Evolutionary conservation across 495 filamentous ascomycete species (phyloP).

Genomic region (Penicillium parvum): DNA sequence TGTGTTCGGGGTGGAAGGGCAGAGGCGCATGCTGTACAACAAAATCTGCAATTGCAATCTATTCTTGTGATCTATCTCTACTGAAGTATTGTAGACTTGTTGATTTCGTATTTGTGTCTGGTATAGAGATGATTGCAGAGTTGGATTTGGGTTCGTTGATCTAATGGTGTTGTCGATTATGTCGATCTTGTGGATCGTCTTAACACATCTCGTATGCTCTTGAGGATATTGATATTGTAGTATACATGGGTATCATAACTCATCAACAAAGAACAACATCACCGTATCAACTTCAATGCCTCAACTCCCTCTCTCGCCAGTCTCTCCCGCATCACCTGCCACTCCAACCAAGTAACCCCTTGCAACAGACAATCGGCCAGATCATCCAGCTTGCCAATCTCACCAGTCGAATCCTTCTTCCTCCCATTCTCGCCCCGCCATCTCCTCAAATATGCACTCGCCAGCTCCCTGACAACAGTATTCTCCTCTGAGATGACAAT

Average conservation of each 20-base stretch:
- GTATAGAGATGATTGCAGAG: neutral
- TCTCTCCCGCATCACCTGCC: slow-evolving; percentile 64
- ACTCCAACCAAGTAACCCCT: slow-evolving; percentile 78
- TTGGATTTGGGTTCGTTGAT: neutral
- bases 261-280: neutral
- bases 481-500: slow-evolving; percentile 28
- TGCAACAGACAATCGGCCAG: slow-evolving; percentile 86
- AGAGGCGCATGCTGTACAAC: neutral
- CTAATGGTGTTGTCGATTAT: neutral
- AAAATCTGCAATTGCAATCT: neutral
- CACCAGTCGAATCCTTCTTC: slow-evolving; percentile 17
- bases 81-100: too few relatives aligned
- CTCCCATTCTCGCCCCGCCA: slow-evolving; percentile 28
- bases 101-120: neutral
- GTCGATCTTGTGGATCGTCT: slow-evolving; percentile 1
- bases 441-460: slow-evolving; percentile 43
- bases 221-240: neutral
- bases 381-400: slow-evolving; percentile 75
- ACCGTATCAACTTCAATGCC: slow-evolving; percentile 8
- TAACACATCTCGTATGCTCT: neutral
- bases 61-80: neutral
- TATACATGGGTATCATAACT: neutral
- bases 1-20: too few relatives aligned
- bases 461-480: slow-evolving; percentile 34
- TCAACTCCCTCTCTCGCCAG: slow-evolving; percentile 33